Conservation (phyloP, 805 yeast species). For the Ogataea sp. region DNA sequence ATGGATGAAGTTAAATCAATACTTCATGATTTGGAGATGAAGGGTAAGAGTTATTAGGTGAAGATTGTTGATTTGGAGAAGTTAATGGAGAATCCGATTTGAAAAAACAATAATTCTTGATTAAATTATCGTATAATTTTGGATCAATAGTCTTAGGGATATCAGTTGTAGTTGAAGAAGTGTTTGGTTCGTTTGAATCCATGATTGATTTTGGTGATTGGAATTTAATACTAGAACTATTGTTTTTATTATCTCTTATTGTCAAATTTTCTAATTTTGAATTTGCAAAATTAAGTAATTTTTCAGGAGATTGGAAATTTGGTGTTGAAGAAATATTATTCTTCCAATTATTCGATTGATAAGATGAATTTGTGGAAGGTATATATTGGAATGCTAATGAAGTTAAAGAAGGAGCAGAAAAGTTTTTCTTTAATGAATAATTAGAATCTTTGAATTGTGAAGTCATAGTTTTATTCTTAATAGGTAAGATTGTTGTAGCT, state of each 20-base stretch:
- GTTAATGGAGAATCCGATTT: too few species aligned
- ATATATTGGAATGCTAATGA: not conserved
- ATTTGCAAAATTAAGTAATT: not conserved
- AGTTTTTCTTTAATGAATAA: slow-evolving; percentile 19
- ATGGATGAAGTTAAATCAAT: too few species aligned
- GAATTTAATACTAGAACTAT: too few species aligned
- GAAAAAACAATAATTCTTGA: slow-evolving; percentile 23
- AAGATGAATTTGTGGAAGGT: not conserved
- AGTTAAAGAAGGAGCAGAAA: slow-evolving; percentile 21
- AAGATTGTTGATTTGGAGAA: too few species aligned
- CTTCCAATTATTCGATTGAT: too few species aligned
- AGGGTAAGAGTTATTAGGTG: slow-evolving; percentile 4
- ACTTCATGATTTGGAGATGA: not conserved
- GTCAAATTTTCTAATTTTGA: not conserved
- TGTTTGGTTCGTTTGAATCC: not conserved
- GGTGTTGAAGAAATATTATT: not conserved
- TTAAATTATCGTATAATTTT: slow-evolving; percentile 2
- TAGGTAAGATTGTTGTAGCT: not conserved
- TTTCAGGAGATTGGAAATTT: not conserved
- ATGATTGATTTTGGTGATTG: not conserved
- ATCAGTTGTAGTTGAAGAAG: too few species aligned
- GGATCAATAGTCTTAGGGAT: not conserved
- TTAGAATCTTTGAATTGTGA: slow-evolving; percentile 14
- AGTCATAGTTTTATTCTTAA: not conserved
- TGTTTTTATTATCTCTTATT: too few species aligned